These are phyloP conservation scores for Phoenix dactylifera DNA, from an alignment of 176 grass and related monocot species.

Conservation along the genomic window DNA sequence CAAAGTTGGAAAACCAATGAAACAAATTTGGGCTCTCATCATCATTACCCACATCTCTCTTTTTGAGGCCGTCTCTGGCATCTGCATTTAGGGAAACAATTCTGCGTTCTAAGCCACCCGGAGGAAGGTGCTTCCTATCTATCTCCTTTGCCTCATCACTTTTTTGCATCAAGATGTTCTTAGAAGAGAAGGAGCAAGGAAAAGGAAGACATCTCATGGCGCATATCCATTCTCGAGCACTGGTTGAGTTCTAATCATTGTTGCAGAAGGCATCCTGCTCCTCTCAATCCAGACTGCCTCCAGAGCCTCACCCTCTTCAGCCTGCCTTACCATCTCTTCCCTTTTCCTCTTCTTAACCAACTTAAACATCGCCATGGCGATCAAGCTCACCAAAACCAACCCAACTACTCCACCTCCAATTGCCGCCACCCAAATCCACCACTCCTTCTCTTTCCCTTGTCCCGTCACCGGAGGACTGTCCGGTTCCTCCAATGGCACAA, in stretches of 20 bases:
- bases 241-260: conserved; percentile 13
- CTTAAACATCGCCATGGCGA: neutral
- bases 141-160: too few relatives aligned
- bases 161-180: too few relatives aligned
- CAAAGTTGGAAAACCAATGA: too few relatives aligned
- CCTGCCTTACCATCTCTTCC: conserved; percentile 9
- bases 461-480: neutral
- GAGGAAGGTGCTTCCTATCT: too few relatives aligned
- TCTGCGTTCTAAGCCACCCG: too few relatives aligned
- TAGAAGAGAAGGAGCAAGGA: too few relatives aligned
- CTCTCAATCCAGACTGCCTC: conserved; percentile 3
- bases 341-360: conserved; percentile 11
- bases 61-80: too few relatives aligned
- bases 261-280: conserved; percentile 16
- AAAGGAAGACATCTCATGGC: neutral
- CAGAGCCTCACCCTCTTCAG: conserved; percentile 14
- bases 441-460: too few relatives aligned
- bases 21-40: too few relatives aligned
- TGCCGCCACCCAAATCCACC: neutral
- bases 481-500: neutral
- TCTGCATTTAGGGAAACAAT: too few relatives aligned
- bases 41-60: too few relatives aligned
- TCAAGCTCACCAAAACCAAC: conserved; percentile 2
- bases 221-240: conserved; percentile 1
- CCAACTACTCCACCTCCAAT: neutral